Evolutionary conservation across 768 basidiomycete genomes (phyloP), one percentile per base, ranked within the genome.

Genomic region (Rhizopogon sp.): DNA sequence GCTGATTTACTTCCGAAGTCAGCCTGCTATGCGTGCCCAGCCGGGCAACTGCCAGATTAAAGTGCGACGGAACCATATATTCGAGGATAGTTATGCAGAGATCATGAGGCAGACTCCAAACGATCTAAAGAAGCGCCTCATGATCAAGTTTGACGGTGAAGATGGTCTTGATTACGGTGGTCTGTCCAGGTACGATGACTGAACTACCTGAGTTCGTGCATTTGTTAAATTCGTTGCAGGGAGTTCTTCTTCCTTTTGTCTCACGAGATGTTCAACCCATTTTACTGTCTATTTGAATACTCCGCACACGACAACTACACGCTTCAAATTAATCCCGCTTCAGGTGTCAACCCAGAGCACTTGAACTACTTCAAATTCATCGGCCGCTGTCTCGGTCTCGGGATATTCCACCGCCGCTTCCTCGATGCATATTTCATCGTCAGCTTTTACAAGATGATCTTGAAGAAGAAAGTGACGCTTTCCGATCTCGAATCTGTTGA

Each of bases 281-380:
- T 99, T 81, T 98, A 99, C 74, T 98, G 97, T 71, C 79, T 99
- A 10, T 99, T 99, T 74, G 97, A 99, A 74, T 99, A 99, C 73
- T 98, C 97, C 1, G 97, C 97, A 17, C 96, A 98, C 75, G 97
- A 98, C 79, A 98, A 99, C 74, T 99, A 99, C 69, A 98, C 97
- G 9, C 87, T 99, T 29, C 97, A 99, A 73, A 98, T 99, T 72
- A 98, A 98, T 74, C 96, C 96, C 11, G 94, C 93, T 9, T 97
- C 94, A 35, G 92, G 92, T 42, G 93, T 99, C 62, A 99, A 99
- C 71, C 97, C 97, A 0, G 97, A 99, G 73, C 97, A 99, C 73
- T 74, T 99, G 69, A 98, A 98, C 76, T 99, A 98, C 76, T 98
- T 98, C 88, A 98, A 98, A 76, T 98, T 99, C 72, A 98, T 99